These are phyloP conservation scores for Fraxinus xanthoxyloides DNA, from an alignment of 305 asterid genomes.

Conservation along the genomic window DNA sequence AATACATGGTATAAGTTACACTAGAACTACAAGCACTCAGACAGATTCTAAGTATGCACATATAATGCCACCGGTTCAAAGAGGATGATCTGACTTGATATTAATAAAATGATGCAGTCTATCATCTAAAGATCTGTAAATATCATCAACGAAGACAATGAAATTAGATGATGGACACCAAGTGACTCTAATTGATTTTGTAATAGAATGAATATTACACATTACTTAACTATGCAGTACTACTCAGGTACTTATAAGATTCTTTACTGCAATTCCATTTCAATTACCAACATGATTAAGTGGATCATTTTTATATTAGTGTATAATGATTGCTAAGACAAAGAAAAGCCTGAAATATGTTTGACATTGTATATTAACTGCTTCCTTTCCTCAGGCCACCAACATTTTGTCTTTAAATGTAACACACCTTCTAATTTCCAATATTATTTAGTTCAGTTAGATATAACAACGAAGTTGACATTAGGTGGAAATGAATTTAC, in stretches of 20 bases:
- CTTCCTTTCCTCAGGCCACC: not conserved
- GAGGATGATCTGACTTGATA: not conserved
- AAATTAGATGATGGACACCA: conserved; percentile 3
- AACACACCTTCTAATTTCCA: not conserved
- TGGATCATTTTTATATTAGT: not conserved
- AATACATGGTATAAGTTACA: not conserved
- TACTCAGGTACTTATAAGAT: not conserved
- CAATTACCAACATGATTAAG: not conserved
- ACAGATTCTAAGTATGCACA: conserved; percentile 3
- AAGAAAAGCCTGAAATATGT: not conserved
- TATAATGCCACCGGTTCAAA: not conserved
- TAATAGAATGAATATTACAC: not conserved
- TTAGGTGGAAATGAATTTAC: not conserved
- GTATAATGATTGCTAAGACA: not conserved
- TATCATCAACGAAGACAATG: conserved; percentile 1
- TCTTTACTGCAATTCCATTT: not conserved
- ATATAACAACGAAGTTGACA: not conserved
- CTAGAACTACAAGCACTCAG: conserved; percentile 16
- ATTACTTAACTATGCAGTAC: not conserved
- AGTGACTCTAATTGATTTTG: conserved; percentile 13
- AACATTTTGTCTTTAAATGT: not conserved
- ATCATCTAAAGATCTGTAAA: not conserved
- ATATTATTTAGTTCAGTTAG: not conserved
- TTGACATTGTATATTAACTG: not conserved
- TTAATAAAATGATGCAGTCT: not conserved